Conservation (phyloP, 1,139 yeast genomes). For the Debaryomyces singareniensis region DNA sequence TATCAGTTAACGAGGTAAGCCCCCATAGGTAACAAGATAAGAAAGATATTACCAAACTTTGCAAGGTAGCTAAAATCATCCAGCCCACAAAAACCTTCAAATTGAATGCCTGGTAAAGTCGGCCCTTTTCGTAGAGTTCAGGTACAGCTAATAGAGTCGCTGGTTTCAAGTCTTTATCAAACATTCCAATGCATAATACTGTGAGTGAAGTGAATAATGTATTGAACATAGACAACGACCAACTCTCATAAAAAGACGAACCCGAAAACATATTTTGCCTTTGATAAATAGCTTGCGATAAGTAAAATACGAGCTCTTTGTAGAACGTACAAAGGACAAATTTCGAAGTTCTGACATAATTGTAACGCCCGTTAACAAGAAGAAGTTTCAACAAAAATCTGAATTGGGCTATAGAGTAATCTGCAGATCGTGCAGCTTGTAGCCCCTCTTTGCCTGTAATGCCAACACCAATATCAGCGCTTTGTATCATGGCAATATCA, state of each 20-base stretch:
- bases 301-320: constrained; percentile 84
- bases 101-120: constrained; percentile 71
- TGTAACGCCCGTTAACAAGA: constrained; percentile 93
- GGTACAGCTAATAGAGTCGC: constrained; percentile 89
- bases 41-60: constrained; percentile 69
- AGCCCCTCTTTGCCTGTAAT: constrained; percentile 95
- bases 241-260: constrained; percentile 84
- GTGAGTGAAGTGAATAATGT: constrained; percentile 92
- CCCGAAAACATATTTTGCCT: constrained; percentile 87
- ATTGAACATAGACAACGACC: constrained; percentile 97
- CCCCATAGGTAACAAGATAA: constrained; percentile 66
- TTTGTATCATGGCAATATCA: constrained; percentile 98
- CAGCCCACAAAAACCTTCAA: constrained; percentile 63
- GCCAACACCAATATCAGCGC: constrained; percentile 97
- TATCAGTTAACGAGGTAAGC: constrained; percentile 55
- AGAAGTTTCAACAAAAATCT: constrained; percentile 73
- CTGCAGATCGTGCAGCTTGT: constrained; percentile 94
- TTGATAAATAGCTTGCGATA: constrained; percentile 86
- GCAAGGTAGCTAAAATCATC: constrained; percentile 73
- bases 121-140: constrained; percentile 75
- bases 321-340: constrained; percentile 91
- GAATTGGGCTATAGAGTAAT: constrained; percentile 93
- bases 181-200: constrained; percentile 89
- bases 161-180: constrained; percentile 85
- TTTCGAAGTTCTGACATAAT: constrained; percentile 85